Percentiles rank a stretch among this genome's conserved stretches.
Conservation (phyloP, 2,329 filamentous ascomycete genomes). For the Hypoxylon sp. region DNA sequence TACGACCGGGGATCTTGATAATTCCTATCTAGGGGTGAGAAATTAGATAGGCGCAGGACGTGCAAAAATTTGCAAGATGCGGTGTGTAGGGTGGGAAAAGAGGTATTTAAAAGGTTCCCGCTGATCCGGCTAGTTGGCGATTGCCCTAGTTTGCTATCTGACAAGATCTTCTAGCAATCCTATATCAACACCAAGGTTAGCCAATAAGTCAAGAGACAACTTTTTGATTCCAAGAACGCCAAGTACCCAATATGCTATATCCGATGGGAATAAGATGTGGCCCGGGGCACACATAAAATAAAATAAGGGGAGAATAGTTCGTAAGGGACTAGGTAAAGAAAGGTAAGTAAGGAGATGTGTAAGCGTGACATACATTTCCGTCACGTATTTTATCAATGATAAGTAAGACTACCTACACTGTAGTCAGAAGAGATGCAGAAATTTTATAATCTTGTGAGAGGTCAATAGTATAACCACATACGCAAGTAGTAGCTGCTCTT, state of each 20-base stretch:
- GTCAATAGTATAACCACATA: not conserved
- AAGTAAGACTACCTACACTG: not conserved
- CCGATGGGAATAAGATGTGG: slow-evolving; percentile 5
- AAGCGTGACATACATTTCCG: slow-evolving; percentile 4
- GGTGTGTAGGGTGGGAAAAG: slow-evolving; percentile 25
- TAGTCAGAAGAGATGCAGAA: slow-evolving; percentile 8
- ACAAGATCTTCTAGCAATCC: slow-evolving; percentile 6
- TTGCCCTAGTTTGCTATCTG: slow-evolving; percentile 21
- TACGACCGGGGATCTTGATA: slow-evolving; percentile 29
- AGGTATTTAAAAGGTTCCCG: slow-evolving; percentile 20
- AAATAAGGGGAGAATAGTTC: not conserved
- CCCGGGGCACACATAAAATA: not conserved
- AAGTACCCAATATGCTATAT: slow-evolving; percentile 2
- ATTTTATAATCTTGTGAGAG: slow-evolving; percentile 4
- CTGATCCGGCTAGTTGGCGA: not conserved
- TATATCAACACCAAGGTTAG: slow-evolving; percentile 9
- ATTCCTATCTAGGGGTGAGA: slow-evolving; percentile 39
- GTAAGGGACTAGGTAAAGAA: slow-evolving; percentile 1
- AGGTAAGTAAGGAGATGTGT: not conserved
- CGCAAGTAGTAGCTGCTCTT: not conserved
- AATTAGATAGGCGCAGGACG: slow-evolving; percentile 31
- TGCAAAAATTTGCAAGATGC: slow-evolving; percentile 11
- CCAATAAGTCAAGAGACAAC: slow-evolving; percentile 3
- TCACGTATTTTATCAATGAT: slow-evolving; percentile 9
- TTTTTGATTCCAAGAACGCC: slow-evolving; percentile 5